Percentiles rank a stretch among this genome's conserved stretches.
Conservation (phyloP, 1,284 basidiomycete genomes). For the Austroboletus sp. region DNA sequence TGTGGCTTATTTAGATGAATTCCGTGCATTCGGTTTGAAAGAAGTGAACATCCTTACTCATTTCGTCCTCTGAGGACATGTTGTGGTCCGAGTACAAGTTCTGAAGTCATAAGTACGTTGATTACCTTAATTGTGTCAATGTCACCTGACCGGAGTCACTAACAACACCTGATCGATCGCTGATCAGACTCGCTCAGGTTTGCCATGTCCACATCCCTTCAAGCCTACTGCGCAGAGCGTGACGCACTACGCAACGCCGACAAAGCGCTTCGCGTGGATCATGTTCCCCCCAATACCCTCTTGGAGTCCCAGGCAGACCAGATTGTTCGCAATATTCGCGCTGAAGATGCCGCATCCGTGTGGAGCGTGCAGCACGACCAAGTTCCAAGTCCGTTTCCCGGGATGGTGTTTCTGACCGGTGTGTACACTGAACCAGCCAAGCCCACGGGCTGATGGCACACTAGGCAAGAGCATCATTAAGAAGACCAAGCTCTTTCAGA, state of each 20-base stretch:
- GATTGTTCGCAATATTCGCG: conserved; percentile 48
- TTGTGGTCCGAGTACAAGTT: neutral
- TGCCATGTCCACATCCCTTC: conserved; percentile 17
- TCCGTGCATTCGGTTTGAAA: conserved; percentile 4
- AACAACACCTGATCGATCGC: too few relatives aligned
- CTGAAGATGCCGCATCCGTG: conserved; percentile 47
- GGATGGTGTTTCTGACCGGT: conserved; percentile 72
- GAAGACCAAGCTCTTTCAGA: conserved; percentile 52
- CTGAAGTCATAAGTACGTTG: neutral
- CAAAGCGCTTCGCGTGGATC: conserved; percentile 41
- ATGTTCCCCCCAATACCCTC: conserved; percentile 27
- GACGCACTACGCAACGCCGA: conserved; percentile 47
- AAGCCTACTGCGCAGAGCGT: conserved; percentile 39
- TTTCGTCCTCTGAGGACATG: conserved; percentile 33
- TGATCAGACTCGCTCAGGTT: too few relatives aligned
- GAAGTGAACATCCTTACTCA: conserved; percentile 20
- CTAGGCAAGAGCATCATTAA: conserved; percentile 50
- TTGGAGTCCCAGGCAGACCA: conserved; percentile 50
- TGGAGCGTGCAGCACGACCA: conserved; percentile 52
- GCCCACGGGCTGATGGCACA: neutral
- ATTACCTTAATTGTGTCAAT: neutral
- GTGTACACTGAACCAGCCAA: conserved; percentile 4
- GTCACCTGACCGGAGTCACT: neutral
- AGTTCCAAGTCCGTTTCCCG: conserved; percentile 59
- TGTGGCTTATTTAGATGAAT: conserved; percentile 24